phyloP scores from a whole-genome alignment of 2,329 filamentous ascomycete species.

The Monosporascus sp. region DNA sequence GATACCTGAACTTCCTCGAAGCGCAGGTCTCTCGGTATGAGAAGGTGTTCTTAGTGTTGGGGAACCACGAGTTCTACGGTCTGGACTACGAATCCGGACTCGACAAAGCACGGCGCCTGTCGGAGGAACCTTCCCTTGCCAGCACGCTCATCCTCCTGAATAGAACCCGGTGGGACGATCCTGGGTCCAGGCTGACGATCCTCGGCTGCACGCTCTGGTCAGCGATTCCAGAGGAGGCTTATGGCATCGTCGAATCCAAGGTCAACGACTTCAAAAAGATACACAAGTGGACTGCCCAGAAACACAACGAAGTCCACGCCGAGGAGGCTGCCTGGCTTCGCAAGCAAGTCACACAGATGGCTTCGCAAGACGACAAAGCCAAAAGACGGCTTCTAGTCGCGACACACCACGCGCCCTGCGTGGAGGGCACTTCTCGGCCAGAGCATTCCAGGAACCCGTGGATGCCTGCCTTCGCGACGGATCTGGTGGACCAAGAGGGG shows the following conservation, averaged over 20 bases:
- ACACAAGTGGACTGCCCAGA: conserved; percentile 42
- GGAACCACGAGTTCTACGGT: conserved; percentile 52
- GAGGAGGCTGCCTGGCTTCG: conserved; percentile 48
- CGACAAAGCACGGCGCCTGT: conserved; percentile 30
- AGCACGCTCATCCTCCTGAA: conserved; percentile 41
- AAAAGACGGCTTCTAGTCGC: conserved; percentile 39
- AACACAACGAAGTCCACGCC: conserved; percentile 44
- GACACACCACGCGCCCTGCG: conserved; percentile 54
- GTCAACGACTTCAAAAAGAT: conserved; percentile 53
- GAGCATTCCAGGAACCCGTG: conserved; percentile 42
- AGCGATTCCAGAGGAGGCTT: conserved; percentile 34
- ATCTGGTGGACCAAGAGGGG: conserved; percentile 20
- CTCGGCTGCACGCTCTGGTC: conserved; percentile 58
- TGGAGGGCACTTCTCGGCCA: conserved; percentile 43
- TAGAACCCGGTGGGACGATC: conserved; percentile 34
- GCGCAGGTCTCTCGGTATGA: conserved; percentile 37
- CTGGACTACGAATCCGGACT: conserved; percentile 34
- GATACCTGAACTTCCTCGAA: conserved; percentile 39
- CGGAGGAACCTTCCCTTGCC: conserved; percentile 31
- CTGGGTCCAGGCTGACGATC: conserved; percentile 40
- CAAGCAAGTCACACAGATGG: conserved; percentile 26
- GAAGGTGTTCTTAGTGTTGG: conserved; percentile 43
- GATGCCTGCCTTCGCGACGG: conserved; percentile 24
- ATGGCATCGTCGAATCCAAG: conserved; percentile 34
- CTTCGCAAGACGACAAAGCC: background rate